These are phyloP conservation scores for Heliamphora exappendiculata DNA, from an alignment of 148 eudicot genomes.

Conservation along the genomic window DNA sequence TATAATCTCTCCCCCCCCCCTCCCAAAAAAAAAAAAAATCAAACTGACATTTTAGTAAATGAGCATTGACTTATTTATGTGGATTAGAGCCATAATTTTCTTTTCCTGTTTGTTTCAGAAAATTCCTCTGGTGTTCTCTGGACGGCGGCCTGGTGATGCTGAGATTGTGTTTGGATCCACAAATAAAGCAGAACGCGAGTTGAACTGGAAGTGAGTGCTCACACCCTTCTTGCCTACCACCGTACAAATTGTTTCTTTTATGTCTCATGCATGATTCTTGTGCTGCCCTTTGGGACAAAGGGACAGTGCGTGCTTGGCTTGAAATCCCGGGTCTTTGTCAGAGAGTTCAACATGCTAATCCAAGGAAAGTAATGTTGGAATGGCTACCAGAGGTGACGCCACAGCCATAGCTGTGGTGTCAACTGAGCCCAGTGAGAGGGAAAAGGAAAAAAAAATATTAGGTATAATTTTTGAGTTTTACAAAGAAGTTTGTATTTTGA, in stretches of 20 bases:
- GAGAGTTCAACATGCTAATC: neutral
- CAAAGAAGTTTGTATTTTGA: too few relatives aligned
- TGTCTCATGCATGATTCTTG: neutral
- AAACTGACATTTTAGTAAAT: too few relatives aligned
- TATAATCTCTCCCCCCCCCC: too few relatives aligned
- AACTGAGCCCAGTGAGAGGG: too few relatives aligned
- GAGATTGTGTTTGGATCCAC: slow-evolving; percentile 86
- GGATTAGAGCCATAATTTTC: neutral
- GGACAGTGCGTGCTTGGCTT: neutral
- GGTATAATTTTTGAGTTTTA: too few relatives aligned
- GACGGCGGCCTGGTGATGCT: slow-evolving; percentile 77
- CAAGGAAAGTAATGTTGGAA: neutral
- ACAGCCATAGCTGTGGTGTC: too few relatives aligned
- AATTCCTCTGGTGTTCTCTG: slow-evolving; percentile 71
- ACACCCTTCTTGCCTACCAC: neutral
- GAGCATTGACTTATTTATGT: too few relatives aligned
- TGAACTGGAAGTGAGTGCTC: slow-evolving; percentile 81
- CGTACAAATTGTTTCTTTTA: neutral
- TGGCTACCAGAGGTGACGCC: too few relatives aligned
- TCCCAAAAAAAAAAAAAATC: too few relatives aligned
- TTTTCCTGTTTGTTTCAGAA: slow-evolving; percentile 30
- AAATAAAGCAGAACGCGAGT: slow-evolving; percentile 72
- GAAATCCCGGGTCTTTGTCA: neutral
- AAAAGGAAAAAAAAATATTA: neutral
- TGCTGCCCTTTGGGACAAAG: neutral